A percentile compares a stretch with the other conserved stretches of the same genome.
These are phyloP conservation scores for Nadsonia starkeyi-henricii DNA, from an alignment of 1,139 yeast species.

Conservation along the genomic window DNA sequence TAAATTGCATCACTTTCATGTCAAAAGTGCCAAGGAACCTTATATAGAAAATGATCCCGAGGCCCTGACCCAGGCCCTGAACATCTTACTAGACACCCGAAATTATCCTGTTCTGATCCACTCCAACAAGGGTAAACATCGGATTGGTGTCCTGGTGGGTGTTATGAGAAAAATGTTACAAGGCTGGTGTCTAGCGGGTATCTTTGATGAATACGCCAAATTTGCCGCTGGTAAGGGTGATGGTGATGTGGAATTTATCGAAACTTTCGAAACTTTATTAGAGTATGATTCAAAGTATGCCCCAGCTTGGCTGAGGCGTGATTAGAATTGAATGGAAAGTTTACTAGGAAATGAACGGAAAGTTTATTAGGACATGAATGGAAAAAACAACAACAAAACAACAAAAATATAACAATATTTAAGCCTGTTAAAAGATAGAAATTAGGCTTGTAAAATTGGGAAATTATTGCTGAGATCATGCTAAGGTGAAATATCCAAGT, in stretches of 20 bases:
- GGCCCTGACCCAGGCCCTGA: slow-evolving; percentile 48
- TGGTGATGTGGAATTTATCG: slow-evolving; percentile 54
- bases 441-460: no score
- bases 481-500: no score
- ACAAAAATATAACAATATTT: no score
- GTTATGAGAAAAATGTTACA: slow-evolving; percentile 71
- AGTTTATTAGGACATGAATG: no score
- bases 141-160: slow-evolving; percentile 87
- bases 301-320: slow-evolving; percentile 19
- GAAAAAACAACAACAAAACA: no score
- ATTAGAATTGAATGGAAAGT: background rate
- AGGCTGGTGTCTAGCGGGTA: slow-evolving; percentile 89
- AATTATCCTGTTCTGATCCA: slow-evolving; percentile 83
- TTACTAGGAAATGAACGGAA: no score
- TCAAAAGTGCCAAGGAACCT: slow-evolving; percentile 67
- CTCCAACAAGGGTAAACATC: slow-evolving; percentile 88
- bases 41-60: slow-evolving; percentile 44
- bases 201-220: slow-evolving; percentile 84
- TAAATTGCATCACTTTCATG: slow-evolving; percentile 43
- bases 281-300: slow-evolving; percentile 18
- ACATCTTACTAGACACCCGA: slow-evolving; percentile 47
- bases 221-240: slow-evolving; percentile 92
- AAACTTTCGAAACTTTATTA: slow-evolving; percentile 17
- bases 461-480: no score
- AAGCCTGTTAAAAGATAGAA: no score